phyloP scores from a whole-genome alignment of 352 stramenopile genomes.

The Phytophthora ramorum region DNA sequence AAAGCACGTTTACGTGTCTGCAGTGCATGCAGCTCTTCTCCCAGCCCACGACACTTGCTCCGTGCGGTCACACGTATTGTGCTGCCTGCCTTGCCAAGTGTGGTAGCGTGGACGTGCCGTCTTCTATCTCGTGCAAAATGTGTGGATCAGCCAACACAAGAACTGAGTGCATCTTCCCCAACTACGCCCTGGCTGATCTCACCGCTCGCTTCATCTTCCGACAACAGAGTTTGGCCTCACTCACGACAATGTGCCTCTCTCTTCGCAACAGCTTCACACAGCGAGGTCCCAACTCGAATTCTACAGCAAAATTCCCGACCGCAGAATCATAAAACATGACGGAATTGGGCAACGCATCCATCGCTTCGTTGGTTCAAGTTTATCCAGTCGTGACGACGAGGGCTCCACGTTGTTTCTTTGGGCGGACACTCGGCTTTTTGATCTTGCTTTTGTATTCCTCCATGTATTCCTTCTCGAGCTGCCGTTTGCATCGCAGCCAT shows the following conservation, averaged over 20 bases:
- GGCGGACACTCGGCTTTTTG: conserved; percentile 65
- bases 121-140: conserved; percentile 66
- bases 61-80: conserved; percentile 81
- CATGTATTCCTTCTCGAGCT: conserved; percentile 66
- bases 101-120: conserved; percentile 43
- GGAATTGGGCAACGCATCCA: neutral
- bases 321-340: conserved; percentile 9
- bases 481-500: conserved; percentile 66
- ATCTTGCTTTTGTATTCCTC: conserved; percentile 84
- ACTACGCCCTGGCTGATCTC: conserved; percentile 73
- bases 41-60: conserved; percentile 69
- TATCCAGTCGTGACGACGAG: conserved; percentile 73
- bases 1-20: conserved; percentile 80
- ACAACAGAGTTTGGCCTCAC: conserved; percentile 66
- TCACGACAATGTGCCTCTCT: conserved; percentile 77
- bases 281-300: conserved; percentile 22
- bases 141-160: conserved; percentile 36
- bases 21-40: conserved; percentile 76
- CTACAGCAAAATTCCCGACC: conserved; percentile 9
- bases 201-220: conserved; percentile 79
- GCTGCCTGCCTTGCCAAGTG: conserved; percentile 52
- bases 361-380: neutral
- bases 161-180: conserved; percentile 67
- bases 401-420: conserved; percentile 70
- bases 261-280: conserved; percentile 67